A percentile compares a stretch with the other conserved stretches of the same genome.
These are phyloP conservation scores for Sechiopsis laciniata DNA, from an alignment of 306 rosid genomes.

Conservation along the genomic window DNA sequence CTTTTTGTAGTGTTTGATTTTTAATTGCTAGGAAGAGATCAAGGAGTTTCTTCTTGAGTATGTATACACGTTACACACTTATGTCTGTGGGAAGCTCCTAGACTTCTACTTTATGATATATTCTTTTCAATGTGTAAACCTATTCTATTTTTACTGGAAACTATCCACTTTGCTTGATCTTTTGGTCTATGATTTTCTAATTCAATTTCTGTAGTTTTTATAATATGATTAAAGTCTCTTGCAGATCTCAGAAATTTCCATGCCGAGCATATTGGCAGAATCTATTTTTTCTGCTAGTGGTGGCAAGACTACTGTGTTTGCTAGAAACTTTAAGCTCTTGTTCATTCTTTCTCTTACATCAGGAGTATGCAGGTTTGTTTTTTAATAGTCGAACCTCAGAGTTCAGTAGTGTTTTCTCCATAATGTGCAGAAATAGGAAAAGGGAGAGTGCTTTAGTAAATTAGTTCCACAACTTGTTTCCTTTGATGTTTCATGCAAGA, in stretches of 20 bases:
- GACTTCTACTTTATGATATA: neutral
- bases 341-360: constrained; percentile 53
- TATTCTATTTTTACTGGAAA: neutral
- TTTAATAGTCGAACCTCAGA: constrained; percentile 18
- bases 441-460: neutral
- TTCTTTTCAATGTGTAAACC: neutral
- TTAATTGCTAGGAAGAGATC: no score
- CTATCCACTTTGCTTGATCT: neutral
- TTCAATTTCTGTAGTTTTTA: constrained; percentile 3
- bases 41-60: no score
- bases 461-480: no score
- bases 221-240: constrained; percentile 16
- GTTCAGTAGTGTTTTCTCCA: neutral
- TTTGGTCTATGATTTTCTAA: constrained; percentile 7
- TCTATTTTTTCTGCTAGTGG: constrained; percentile 68
- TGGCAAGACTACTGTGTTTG: constrained; percentile 44
- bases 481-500: neutral
- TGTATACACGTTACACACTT: no score
- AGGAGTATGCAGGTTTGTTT: constrained; percentile 63
- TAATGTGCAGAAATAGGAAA: neutral
- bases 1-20: no score
- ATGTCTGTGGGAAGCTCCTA: neutral
- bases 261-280: constrained; percentile 58
- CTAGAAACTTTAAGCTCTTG: constrained; percentile 42
- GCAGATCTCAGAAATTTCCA: constrained; percentile 72